Percentiles rank a stretch among this genome's conserved stretches.
Conservation (phyloP, 768 basidiomycete genomes). For the Lentinula lateritia region DNA sequence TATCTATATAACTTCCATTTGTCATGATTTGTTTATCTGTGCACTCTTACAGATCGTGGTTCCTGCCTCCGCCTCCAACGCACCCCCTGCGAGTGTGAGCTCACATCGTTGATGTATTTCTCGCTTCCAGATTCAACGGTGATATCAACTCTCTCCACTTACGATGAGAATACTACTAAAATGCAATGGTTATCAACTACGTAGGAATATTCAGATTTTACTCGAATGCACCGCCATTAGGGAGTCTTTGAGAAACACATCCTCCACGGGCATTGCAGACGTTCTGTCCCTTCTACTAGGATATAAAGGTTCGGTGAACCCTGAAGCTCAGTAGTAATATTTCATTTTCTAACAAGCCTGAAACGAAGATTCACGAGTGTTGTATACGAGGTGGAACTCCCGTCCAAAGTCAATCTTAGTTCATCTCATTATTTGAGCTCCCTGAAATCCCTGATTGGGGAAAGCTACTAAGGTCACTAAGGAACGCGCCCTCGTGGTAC, state of each 20-base stretch:
- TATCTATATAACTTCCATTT: slow-evolving; percentile 20
- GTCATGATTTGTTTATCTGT: background rate
- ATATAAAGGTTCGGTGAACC: slow-evolving; percentile 90
- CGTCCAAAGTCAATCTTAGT: slow-evolving; percentile 84
- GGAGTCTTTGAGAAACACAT: slow-evolving; percentile 91
- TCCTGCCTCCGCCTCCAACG: slow-evolving; percentile 76
- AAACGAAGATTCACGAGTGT: slow-evolving; percentile 74
- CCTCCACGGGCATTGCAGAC: slow-evolving; percentile 78
- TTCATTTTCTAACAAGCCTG: background rate
- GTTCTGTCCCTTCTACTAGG: slow-evolving; percentile 71
- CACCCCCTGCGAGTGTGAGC: slow-evolving; percentile 59
- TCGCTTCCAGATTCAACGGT: slow-evolving; percentile 66
- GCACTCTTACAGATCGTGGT: slow-evolving; percentile 65
- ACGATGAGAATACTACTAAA: slow-evolving; percentile 19
- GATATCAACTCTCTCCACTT: slow-evolving; percentile 90
- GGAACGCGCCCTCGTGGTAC: slow-evolving; percentile 68
- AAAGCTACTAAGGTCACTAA: slow-evolving; percentile 78
- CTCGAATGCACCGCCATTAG: slow-evolving; percentile 89
- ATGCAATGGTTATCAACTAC: background rate
- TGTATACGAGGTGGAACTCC: slow-evolving; percentile 79
- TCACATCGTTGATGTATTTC: background rate
- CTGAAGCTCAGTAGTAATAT: background rate
- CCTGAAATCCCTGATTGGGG: background rate
- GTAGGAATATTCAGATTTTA: slow-evolving; percentile 54
- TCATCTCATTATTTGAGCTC: slow-evolving; percentile 23